These are phyloP conservation scores for Tylopilus plumbeoviolaceoides DNA, from an alignment of 768 basidiomycete species.

Conservation along the genomic window DNA sequence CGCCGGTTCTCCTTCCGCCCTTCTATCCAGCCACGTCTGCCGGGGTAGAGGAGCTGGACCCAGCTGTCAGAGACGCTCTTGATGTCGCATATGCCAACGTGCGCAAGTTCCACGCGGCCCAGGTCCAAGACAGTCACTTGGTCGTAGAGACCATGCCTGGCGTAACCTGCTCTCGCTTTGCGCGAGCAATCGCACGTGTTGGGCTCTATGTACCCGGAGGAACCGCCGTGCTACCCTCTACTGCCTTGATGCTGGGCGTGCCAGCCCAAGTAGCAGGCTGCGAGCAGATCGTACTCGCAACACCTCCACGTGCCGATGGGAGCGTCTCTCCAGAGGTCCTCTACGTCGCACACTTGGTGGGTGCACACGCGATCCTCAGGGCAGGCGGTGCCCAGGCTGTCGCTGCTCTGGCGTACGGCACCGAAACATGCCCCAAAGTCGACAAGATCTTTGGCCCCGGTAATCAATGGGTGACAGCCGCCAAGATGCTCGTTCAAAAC, in stretches of 20 bases:
- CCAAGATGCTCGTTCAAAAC: conserved; percentile 99
- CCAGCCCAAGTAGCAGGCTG: conserved; percentile 98
- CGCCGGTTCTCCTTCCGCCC: conserved; percentile 75
- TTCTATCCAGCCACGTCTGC: conserved; percentile 45
- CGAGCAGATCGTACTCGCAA: conserved; percentile 86
- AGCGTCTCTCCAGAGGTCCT: conserved; percentile 95
- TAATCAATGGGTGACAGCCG: conserved; percentile 99
- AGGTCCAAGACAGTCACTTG: conserved; percentile 65
- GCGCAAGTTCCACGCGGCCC: conserved; percentile 86
- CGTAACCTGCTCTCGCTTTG: conserved; percentile 92
- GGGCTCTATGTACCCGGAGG: conserved; percentile 98
- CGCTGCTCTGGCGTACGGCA: conserved; percentile 95
- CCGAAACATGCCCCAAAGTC: conserved; percentile 91
- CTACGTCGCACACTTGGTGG: conserved; percentile 90
- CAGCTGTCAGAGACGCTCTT: conserved; percentile 73
- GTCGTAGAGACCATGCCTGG: conserved; percentile 97
- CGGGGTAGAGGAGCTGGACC: conserved; percentile 55
- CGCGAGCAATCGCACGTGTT: conserved; percentile 91
- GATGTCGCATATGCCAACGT: conserved; percentile 91
- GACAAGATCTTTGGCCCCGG: conserved; percentile 99
- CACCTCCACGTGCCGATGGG: conserved; percentile 92
- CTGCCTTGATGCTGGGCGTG: conserved; percentile 96
- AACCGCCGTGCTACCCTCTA: conserved; percentile 92
- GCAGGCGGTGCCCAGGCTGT: conserved; percentile 97
- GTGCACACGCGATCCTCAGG: conserved; percentile 86